A percentile compares a stretch with the other conserved stretches of the same genome.
Evolutionary conservation across 495 filamentous ascomycete genomes (phyloP).

Genomic region (Lentithecium fluviatile): DNA sequence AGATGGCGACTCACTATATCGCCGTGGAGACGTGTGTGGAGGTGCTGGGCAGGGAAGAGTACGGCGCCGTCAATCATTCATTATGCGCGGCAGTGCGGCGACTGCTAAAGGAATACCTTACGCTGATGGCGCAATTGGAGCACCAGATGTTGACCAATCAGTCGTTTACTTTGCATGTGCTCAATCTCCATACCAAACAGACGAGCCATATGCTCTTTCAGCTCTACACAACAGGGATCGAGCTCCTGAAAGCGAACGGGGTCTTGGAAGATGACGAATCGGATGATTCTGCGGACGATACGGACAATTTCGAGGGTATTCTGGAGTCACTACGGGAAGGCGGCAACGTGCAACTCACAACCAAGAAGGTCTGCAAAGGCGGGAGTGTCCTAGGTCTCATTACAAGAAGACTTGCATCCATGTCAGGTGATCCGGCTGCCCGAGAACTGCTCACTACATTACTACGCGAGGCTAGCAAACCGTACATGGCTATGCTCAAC

Average conservation of each 20-base stretch:
- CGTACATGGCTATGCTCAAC: slow-evolving; percentile 97
- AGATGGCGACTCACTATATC: slow-evolving; percentile 91
- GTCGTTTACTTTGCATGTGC: slow-evolving; percentile 83
- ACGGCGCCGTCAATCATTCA: slow-evolving; percentile 93
- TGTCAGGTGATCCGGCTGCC: slow-evolving; percentile 91
- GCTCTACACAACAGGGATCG: slow-evolving; percentile 79
- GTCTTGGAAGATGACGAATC: slow-evolving; percentile 76
- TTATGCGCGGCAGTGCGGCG: slow-evolving; percentile 91
- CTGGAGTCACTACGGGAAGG: slow-evolving; percentile 77
- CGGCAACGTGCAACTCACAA: slow-evolving; percentile 76
- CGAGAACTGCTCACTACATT: slow-evolving; percentile 74
- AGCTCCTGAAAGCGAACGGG: slow-evolving; percentile 82
- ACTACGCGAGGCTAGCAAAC: slow-evolving; percentile 81
- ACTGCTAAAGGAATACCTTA: slow-evolving; percentile 85
- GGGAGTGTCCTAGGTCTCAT: slow-evolving; percentile 83
- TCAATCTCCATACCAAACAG: slow-evolving; percentile 86
- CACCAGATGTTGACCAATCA: slow-evolving; percentile 83
- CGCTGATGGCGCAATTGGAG: slow-evolving; percentile 89
- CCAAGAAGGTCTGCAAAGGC: slow-evolving; percentile 91
- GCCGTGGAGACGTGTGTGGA: slow-evolving; percentile 92
- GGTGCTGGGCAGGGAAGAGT: slow-evolving; percentile 88
- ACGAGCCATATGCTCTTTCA: slow-evolving; percentile 88
- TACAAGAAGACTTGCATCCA: slow-evolving; percentile 76
- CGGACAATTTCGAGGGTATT: slow-evolving; percentile 83
- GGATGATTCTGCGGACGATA: slow-evolving; percentile 78